Conservation (phyloP, 129 eudicot species). For the Lonicera japonica region DNA sequence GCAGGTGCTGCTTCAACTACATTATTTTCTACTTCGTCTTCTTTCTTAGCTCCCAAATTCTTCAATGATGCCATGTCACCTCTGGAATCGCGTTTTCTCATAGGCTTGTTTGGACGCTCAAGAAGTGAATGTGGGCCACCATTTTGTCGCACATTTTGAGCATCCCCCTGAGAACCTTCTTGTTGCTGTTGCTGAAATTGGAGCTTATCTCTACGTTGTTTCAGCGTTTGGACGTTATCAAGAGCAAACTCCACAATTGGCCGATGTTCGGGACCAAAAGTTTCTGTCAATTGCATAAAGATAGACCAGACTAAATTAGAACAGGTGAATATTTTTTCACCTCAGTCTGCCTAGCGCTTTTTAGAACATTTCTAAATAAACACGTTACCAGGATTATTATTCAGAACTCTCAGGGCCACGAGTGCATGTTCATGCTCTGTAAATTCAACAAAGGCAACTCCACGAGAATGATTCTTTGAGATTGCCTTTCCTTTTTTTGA, state of each 20-base stretch:
- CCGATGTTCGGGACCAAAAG: slow-evolving; percentile 85
- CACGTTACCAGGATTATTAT: slow-evolving; percentile 81
- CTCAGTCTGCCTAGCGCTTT: too few relatives aligned
- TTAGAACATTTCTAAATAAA: background rate
- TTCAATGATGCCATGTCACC: slow-evolving; percentile 9
- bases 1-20: slow-evolving; percentile 15
- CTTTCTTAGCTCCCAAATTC: slow-evolving; percentile 10
- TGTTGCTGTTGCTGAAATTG: slow-evolving; percentile 63
- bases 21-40: slow-evolving; percentile 14
- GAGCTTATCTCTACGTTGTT: slow-evolving; percentile 64
- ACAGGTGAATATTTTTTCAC: slow-evolving; percentile 1
- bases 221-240: slow-evolving; percentile 73
- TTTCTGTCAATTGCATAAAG: slow-evolving; percentile 31
- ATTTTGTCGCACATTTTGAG: slow-evolving; percentile 16
- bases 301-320: background rate
- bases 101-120: slow-evolving; percentile 18
- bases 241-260: slow-evolving; percentile 98
- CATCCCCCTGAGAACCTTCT: slow-evolving; percentile 18
- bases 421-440: slow-evolving; percentile 92
- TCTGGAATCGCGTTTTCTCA: slow-evolving; percentile 43
- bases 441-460: slow-evolving; percentile 92
- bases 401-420: slow-evolving; percentile 92
- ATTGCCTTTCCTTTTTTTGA: slow-evolving; percentile 53
- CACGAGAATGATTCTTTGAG: slow-evolving; percentile 68
- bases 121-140: slow-evolving; percentile 15